Evolutionary conservation across 768 basidiomycete species (phyloP).

Genomic region (Mycena rosella): DNA sequence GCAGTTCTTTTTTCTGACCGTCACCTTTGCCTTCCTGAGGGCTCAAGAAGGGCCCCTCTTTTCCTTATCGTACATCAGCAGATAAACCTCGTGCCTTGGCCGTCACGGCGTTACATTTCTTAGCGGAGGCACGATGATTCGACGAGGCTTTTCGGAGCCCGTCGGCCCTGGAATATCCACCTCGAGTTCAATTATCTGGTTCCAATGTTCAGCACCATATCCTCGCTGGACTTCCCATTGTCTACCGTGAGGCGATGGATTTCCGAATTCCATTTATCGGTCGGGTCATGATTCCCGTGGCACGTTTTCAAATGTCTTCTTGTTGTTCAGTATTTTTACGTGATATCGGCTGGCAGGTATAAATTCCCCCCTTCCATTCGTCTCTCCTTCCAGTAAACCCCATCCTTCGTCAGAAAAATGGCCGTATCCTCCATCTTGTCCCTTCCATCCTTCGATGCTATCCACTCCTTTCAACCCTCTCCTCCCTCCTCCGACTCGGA

Average conservation of each 20-base stretch:
- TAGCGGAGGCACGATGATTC: too few relatives aligned
- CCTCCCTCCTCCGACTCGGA: conserved; percentile 26
- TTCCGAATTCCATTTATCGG: conserved; percentile 26
- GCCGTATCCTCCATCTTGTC: conserved; percentile 24
- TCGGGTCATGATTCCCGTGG: conserved; percentile 16
- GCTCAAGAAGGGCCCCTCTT: too few relatives aligned
- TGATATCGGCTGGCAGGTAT: conserved; percentile 9
- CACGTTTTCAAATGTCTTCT: conserved; percentile 22
- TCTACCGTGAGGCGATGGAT: conserved; percentile 10
- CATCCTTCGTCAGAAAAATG: conserved; percentile 18
- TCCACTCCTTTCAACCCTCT: conserved; percentile 9
- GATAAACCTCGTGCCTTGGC: conserved; percentile 9
- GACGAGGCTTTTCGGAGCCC: not conserved
- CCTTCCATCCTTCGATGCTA: conserved; percentile 9
- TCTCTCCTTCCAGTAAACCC: conserved; percentile 2
- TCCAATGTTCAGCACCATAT: not conserved
- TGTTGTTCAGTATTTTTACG: conserved; percentile 20
- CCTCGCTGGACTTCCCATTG: not conserved
- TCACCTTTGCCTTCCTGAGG: too few relatives aligned
- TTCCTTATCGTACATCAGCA: conserved; percentile 13
- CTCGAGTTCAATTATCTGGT: not conserved
- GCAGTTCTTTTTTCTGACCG: too few relatives aligned
- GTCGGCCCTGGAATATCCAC: not conserved
- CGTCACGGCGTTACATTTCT: conserved; percentile 20
- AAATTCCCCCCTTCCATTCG: not conserved